Evolutionary conservation across 2,329 filamentous ascomycete species (phyloP), one percentile per base, ranked within the genome.

Genomic region (Neonectria faginata): DNA sequence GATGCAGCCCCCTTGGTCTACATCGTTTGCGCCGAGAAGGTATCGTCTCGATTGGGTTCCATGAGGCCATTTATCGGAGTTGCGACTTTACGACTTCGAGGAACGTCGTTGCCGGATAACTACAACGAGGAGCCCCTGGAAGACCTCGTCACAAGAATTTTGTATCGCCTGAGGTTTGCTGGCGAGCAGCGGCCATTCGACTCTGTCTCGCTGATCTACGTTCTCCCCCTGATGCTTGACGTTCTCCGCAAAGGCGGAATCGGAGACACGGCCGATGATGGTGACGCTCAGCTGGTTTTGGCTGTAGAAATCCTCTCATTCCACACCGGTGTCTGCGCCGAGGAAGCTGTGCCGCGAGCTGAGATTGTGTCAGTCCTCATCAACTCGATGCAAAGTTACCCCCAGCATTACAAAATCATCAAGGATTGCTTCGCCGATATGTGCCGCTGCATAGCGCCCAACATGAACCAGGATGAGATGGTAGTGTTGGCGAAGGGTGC

Each of bases 171-270:
- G 57, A 91, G 94, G 16, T 97, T 97, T 77, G 87, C 94, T 41
- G 91, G 92, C 57, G 96, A 98, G 77, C 95, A 98, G 77, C 89
- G 94, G n/a, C 94, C 95, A 0, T 94, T 99, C 71, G 96, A 99
- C 76, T 85, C 89, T 3, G 91, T 96, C 4, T 95, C 95, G 1
- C 83, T 98, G 25, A 93, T 92, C 62, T 99, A 98, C 76, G 88
- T 94, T 55, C 82, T 98, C 31, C 93, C 95, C 0, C 84, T 99
- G 16, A 80, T 97, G 3, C 90, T 97, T 70, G 81, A 92, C 20
- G 86, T 98, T 18, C 84, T 99, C 20, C 87, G 89, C 64, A 89
- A 90, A 66, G 93, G 94, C 44, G 94, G 94, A 1, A 89, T 97
- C 70, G 91, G 91, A 31, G 82, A 86, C 36, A 86, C 86, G 25